A percentile compares a stretch with the other conserved stretches of the same genome.
phyloP scores from a whole-genome alignment of 177 flowering plant genomes.

The Vitis hybrid region DNA sequence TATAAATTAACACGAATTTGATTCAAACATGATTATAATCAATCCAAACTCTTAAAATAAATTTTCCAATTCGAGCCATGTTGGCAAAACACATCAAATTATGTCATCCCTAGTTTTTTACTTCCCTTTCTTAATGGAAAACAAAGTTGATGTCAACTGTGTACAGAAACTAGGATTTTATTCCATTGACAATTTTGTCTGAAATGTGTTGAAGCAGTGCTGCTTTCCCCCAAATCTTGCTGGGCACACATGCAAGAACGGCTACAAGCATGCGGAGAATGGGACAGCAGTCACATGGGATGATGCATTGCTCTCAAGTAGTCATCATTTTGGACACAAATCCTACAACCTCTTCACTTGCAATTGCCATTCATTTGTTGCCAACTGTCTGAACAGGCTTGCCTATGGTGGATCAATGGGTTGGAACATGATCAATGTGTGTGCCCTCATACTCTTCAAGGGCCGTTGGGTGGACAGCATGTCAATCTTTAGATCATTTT shows the following conservation, averaged over 20 bases:
- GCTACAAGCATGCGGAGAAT: constrained; percentile 64
- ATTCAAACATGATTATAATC: too few relatives aligned
- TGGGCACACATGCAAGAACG: constrained; percentile 71
- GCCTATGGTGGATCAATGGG: constrained; percentile 65
- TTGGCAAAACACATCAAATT: background rate
- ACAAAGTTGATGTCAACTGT: background rate
- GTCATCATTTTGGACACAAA: constrained; percentile 66
- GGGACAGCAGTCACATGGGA: constrained; percentile 90
- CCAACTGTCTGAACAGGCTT: constrained; percentile 79
- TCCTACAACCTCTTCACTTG: constrained; percentile 90
- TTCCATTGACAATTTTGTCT: constrained; percentile 10
- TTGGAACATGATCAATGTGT: constrained; percentile 89
- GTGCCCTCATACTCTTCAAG: constrained; percentile 53
- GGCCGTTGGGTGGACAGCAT: constrained; percentile 71
- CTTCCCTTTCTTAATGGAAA: background rate
- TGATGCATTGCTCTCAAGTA: constrained; percentile 65
- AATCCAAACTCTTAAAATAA: background rate
- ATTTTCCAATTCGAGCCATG: background rate
- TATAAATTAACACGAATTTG: too few relatives aligned
- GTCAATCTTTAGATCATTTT: constrained; percentile 68
- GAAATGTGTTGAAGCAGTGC: constrained; percentile 46
- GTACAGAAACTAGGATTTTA: background rate
- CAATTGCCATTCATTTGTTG: constrained; percentile 87
- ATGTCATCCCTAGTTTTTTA: background rate
- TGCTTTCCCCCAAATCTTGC: constrained; percentile 80